Conservation (phyloP, 192 early-diverging fungal genomes). For the Ambispora gerdemannii region DNA sequence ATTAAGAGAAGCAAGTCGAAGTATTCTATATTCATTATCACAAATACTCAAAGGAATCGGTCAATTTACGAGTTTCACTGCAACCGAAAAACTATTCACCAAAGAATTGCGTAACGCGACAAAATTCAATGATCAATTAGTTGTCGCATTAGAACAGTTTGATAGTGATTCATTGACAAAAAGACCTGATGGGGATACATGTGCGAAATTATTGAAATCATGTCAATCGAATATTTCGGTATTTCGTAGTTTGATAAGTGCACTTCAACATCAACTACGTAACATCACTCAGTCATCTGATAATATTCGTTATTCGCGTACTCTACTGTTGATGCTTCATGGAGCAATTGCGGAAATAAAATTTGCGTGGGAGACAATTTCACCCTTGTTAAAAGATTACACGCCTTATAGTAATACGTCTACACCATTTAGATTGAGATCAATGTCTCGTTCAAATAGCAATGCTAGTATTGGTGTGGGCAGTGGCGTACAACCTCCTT, state of each 20-base stretch:
- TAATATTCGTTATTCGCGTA: conserved; percentile 37
- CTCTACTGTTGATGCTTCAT: conserved; percentile 43
- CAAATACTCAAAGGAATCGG: conserved; percentile 44
- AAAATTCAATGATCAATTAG: conserved; percentile 36
- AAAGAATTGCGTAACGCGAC: conserved; percentile 38
- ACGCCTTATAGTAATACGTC: conserved; percentile 26
- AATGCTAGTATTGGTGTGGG: conserved; percentile 10
- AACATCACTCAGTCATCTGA: conserved; percentile 38
- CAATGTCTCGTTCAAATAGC: conserved; percentile 30
- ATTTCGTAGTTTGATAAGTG: conserved; percentile 36
- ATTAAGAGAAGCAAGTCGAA: conserved; percentile 41
- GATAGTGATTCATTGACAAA: conserved; percentile 35
- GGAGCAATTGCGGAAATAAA: conserved; percentile 44
- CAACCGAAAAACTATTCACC: conserved; percentile 40
- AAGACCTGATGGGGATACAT: conserved; percentile 34
- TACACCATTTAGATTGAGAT: conserved; percentile 25
- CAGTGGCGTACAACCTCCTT: background rate
- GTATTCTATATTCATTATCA: conserved; percentile 44
- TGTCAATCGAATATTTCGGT: conserved; percentile 36
- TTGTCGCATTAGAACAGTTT: conserved; percentile 38
- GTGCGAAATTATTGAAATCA: conserved; percentile 33
- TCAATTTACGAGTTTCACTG: conserved; percentile 38
- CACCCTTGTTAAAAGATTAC: conserved; percentile 37
- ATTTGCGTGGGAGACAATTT: conserved; percentile 43
- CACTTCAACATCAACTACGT: conserved; percentile 39